Conservation (phyloP, 2,329 filamentous ascomycete species). For the Dactylonectria macrodidyma region DNA sequence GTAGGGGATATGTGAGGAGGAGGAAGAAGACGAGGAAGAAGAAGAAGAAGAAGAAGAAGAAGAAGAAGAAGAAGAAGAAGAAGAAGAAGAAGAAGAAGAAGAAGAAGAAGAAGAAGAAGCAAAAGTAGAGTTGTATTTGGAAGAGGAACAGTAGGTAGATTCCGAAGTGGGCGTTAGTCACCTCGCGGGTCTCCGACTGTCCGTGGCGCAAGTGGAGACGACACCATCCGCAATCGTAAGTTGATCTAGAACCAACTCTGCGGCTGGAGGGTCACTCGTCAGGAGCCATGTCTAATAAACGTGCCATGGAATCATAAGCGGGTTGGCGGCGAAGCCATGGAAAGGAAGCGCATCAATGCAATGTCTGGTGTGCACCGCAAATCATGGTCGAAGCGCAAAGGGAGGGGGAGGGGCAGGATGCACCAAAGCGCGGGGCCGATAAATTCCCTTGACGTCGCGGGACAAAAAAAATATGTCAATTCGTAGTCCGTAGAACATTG, state of each 20-base stretch:
- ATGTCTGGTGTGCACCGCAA: not conserved
- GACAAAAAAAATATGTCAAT: not conserved
- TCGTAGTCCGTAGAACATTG: not conserved
- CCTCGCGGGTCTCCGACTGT: conserved; percentile 7
- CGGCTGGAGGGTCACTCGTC: conserved; percentile 8
- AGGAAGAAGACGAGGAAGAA: conserved; percentile 23
- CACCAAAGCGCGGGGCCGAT: not conserved
- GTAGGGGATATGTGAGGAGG: not conserved
- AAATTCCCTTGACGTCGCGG: not conserved
- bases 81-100: not conserved
- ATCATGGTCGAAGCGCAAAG: conserved; percentile 15
- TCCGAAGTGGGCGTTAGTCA: conserved; percentile 31
- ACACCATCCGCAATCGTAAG: conserved; percentile 21
- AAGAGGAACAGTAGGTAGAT: conserved; percentile 7
- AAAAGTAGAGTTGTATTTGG: not conserved
- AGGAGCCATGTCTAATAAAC: conserved; percentile 4
- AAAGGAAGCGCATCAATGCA: not conserved
- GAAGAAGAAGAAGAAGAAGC: not conserved
- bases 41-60: not conserved
- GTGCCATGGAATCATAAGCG: conserved; percentile 6
- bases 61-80: not conserved
- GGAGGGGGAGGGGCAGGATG: conserved; percentile 18
- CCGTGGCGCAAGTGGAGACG: conserved; percentile 16
- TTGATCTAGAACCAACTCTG: conserved; percentile 15
- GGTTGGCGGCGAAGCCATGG: not conserved